Evolutionary conservation across 352 stramenopile species (phyloP).

Genomic region (Thraustochytrium striatum): DNA sequence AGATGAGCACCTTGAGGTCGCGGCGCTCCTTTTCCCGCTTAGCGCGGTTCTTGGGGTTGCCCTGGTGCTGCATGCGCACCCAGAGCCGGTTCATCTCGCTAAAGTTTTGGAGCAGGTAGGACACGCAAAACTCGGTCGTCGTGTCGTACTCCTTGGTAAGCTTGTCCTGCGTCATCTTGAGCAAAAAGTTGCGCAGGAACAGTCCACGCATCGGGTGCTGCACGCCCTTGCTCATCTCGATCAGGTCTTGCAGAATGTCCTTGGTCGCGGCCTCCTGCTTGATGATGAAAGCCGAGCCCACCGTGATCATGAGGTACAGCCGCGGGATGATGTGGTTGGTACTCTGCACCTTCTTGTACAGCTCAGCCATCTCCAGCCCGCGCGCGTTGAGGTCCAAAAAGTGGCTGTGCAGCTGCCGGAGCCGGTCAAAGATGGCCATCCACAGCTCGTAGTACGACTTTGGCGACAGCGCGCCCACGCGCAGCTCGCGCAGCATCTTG

Average conservation of each 20-base stretch:
- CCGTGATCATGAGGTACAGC: constrained; percentile 89
- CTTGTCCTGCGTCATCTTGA: constrained; percentile 84
- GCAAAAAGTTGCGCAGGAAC: constrained; percentile 95
- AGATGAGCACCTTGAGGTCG: constrained; percentile 92
- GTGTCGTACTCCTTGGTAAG: constrained; percentile 82
- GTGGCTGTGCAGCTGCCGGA: constrained; percentile 89
- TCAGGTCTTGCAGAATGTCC: constrained; percentile 93
- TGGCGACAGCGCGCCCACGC: constrained; percentile 82
- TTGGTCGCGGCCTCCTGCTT: constrained; percentile 65
- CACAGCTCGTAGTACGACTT: constrained; percentile 99
- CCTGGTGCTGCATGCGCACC: constrained; percentile 94
- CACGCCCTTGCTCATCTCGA: constrained; percentile 97
- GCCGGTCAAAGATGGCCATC: constrained; percentile 84
- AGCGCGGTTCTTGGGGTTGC: constrained; percentile 67
- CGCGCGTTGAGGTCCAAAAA: constrained; percentile 72
- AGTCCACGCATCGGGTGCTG: constrained; percentile 95
- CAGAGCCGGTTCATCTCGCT: constrained; percentile 96
- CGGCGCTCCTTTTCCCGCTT: constrained; percentile 76
- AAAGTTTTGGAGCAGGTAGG: constrained; percentile 95
- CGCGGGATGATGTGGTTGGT: constrained; percentile 90
- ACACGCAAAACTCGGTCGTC: constrained; percentile 78
- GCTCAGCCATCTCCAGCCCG: constrained; percentile 75
- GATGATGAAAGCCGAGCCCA: constrained; percentile 91
- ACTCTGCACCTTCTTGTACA: constrained; percentile 84
- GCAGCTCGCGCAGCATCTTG: constrained; percentile 74